phyloP scores from a whole-genome alignment of 176 grass and related monocot genomes.

The Alloteropsis semialata region DNA sequence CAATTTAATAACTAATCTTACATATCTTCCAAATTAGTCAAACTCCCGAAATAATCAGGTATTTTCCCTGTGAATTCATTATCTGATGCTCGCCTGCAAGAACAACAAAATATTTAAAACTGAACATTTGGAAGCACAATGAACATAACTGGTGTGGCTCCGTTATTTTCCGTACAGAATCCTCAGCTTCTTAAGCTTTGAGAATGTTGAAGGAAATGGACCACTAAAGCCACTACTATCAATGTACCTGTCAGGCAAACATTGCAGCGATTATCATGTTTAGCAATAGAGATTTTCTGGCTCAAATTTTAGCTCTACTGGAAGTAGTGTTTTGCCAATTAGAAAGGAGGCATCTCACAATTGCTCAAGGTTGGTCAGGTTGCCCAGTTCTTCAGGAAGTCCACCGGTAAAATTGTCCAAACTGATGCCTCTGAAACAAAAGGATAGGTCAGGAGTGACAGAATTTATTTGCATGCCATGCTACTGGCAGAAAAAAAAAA shows the following conservation, averaged over 20 bases:
- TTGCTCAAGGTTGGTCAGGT: not conserved
- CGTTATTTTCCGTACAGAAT: conserved; percentile 29
- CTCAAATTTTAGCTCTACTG: not conserved
- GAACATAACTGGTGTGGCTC: not conserved
- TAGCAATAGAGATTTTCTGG: not conserved
- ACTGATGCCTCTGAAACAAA: conserved; percentile 18
- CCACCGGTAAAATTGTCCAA: not conserved
- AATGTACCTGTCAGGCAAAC: conserved; percentile 50
- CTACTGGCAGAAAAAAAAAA: conserved; percentile 1
- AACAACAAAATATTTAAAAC: not conserved
- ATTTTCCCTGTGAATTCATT: conserved; percentile 21
- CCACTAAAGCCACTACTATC: conserved; percentile 62
- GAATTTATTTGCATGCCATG: not conserved
- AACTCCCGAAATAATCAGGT: conserved; percentile 10
- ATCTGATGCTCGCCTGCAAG: conserved; percentile 6
- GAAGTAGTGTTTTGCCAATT: not conserved
- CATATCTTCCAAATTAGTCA: conserved; percentile 2
- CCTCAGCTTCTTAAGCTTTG: conserved; percentile 47
- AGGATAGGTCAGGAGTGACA: not conserved
- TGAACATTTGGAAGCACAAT: not conserved
- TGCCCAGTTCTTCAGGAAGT: not conserved
- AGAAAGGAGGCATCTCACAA: not conserved
- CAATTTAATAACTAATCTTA: conserved; percentile 7
- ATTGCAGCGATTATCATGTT: not conserved
- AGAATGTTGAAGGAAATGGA: conserved; percentile 54